Base-by-base conservation (phyloP, 2,329 filamentous ascomycete genomes). In the Chalaropsis thielavioides region DNA sequence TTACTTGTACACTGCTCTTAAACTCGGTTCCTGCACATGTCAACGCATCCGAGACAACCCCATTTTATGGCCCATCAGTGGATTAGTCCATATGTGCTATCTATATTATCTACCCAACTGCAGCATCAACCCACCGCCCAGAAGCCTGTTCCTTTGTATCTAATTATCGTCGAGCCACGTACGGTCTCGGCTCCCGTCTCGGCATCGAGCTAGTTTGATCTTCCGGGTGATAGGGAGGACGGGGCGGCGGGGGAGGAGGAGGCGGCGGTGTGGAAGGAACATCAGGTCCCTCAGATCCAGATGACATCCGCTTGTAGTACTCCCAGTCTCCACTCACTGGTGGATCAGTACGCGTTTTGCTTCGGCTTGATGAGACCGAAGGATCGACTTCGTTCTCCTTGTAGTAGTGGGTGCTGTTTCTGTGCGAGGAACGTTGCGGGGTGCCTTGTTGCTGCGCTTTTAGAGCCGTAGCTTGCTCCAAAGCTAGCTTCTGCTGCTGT, bases 101-200 rank as follows among this genome's bases (percentile, higher is more conserved):
- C 46, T 27, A 51, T 11, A 22, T 51, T 24, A 51, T 27, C 5
- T 10, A n/a, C 22, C 31, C n/a, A 38, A 35, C 31, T 11, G 15
- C 13, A 5, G 22, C 59, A 31, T 31, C 54, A 58, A 58, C 24
- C 10, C 24, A n/a, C 17, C 17, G 10, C 31, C 27, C 31, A 27
- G 27, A 8, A 31, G 3, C 15, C 27, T 35, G 6, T 15, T 38
- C 11, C 54, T 11, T 58, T 15, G 27, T 58, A 58, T 58, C 54
- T 17, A 19, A 58, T 58, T n/a, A 51, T 11, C 46, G 46, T 24
- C 46, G 24, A 51, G 19, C 27, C 46, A 51, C 62, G 59, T 67
- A 67, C 40, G 62, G 65, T 56, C 65, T 43, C 13, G 65, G 63
- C 46, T 67, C 65, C n/a, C 65, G 58, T 27, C 63, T 46, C 19